Evolutionary conservation across 169 alveolate species (phyloP).

Genomic region (Eimeria zaria): DNA sequence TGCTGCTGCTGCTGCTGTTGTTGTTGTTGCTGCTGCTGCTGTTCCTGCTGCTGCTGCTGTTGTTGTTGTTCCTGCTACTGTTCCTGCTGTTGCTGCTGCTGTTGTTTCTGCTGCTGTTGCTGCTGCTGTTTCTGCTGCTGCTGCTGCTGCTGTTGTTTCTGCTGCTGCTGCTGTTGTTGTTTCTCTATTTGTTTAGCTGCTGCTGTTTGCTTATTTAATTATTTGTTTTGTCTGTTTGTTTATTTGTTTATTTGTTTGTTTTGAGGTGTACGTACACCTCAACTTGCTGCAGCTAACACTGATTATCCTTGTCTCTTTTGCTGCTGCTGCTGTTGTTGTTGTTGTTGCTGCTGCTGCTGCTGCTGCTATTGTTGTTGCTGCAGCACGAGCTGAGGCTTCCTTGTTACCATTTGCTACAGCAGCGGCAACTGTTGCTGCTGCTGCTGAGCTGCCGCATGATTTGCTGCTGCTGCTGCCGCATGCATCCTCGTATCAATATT

Average conservation of each 20-base stretch:
- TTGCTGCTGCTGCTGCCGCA: constrained; percentile 50
- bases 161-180: too few relatives aligned
- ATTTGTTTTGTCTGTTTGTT: too few relatives aligned
- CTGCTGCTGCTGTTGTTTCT: too few relatives aligned
- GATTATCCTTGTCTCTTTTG: background rate
- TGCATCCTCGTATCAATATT: background rate
- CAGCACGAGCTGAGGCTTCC: constrained; percentile 51
- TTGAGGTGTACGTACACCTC: too few relatives aligned
- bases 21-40: too few relatives aligned
- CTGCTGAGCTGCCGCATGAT: constrained; percentile 39
- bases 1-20: background rate
- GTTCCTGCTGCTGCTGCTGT: too few relatives aligned
- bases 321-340: background rate
- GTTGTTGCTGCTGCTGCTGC: background rate
- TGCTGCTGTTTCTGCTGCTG: too few relatives aligned
- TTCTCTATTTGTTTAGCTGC: background rate
- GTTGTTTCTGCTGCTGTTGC: background rate
- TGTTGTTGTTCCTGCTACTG: too few relatives aligned
- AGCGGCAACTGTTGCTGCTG: constrained; percentile 37
- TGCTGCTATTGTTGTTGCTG: constrained; percentile 4
- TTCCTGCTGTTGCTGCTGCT: background rate
- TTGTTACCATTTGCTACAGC: constrained; percentile 8
- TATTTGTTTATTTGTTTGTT: background rate
- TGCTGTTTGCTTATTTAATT: background rate
- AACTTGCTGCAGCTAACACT: background rate